Conservation (phyloP, 192 early-diverging fungal species). For the Lunasporangiospora selenospora region DNA sequence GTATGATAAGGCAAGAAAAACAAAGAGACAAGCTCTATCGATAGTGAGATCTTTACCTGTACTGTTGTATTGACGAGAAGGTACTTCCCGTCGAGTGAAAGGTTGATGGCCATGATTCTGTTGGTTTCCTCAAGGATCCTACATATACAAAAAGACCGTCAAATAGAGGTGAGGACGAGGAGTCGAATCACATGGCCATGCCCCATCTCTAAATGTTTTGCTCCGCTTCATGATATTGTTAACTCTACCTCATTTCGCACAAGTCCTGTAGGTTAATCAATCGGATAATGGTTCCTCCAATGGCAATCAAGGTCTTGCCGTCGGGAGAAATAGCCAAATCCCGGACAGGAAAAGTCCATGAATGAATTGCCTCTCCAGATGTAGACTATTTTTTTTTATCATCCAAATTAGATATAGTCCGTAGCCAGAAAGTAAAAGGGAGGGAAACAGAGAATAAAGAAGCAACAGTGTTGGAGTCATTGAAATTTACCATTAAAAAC, state of each 20-base stretch:
- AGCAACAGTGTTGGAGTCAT: background rate
- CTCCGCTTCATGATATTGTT: background rate
- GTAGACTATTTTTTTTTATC: constrained; percentile 31
- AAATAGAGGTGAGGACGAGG: too few relatives aligned
- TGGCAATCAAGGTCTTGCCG: constrained; percentile 62
- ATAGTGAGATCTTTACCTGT: constrained; percentile 46
- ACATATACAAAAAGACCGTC: too few relatives aligned
- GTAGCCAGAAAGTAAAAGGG: background rate
- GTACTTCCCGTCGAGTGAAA: constrained; percentile 58
- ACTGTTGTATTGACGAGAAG: constrained; percentile 55
- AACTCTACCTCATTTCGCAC: constrained; percentile 18
- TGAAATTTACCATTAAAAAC: constrained; percentile 70
- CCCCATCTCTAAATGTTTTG: too few relatives aligned
- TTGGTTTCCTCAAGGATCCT: constrained; percentile 50
- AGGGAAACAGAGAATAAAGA: background rate
- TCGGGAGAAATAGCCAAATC: constrained; percentile 71
- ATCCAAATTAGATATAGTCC: background rate
- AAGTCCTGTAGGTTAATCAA: constrained; percentile 38
- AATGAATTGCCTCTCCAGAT: constrained; percentile 63
- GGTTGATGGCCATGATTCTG: constrained; percentile 42
- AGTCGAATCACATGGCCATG: too few relatives aligned
- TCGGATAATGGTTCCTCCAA: constrained; percentile 28
- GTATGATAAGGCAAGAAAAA: background rate
- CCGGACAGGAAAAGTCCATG: constrained; percentile 56
- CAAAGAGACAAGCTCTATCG: background rate